These are phyloP conservation scores for Thermomyces lanuginosus DNA, from an alignment of 2,329 filamentous ascomycete genomes.

Conservation along the genomic window DNA sequence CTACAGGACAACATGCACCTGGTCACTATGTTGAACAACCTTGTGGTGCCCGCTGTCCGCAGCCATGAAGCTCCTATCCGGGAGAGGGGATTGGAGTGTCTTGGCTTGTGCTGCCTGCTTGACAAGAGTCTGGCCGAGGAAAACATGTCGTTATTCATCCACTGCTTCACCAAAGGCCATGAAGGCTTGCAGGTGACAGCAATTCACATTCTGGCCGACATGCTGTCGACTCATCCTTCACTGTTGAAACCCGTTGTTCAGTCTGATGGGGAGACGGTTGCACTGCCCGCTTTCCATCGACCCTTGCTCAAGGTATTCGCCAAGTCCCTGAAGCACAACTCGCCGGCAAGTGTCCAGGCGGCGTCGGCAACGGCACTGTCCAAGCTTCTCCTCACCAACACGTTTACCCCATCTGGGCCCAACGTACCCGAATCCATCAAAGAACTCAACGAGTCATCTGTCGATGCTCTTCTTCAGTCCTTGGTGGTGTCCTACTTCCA, in stretches of 20 bases:
- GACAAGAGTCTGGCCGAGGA: constrained; percentile 84
- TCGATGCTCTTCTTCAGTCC: constrained; percentile 62
- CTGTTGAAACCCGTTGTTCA: constrained; percentile 46
- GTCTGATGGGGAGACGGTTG: constrained; percentile 33
- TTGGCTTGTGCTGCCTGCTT: constrained; percentile 80
- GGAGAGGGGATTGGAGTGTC: constrained; percentile 73
- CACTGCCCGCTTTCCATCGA: constrained; percentile 34
- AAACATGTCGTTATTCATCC: constrained; percentile 83
- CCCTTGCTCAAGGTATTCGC: constrained; percentile 72
- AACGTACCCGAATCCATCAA: constrained; percentile 39
- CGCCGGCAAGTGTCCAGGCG: constrained; percentile 58
- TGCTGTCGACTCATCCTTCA: constrained; percentile 73
- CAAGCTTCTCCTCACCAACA: constrained; percentile 68
- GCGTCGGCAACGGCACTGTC: constrained; percentile 66
- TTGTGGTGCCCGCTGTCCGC: constrained; percentile 86
- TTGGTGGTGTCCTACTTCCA: constrained; percentile 81
- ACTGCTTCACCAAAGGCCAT: constrained; percentile 89
- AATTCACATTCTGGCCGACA: constrained; percentile 81
- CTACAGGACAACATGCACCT: constrained; percentile 78
- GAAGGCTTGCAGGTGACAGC: constrained; percentile 77
- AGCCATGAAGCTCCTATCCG: constrained; percentile 85
- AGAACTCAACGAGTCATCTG: constrained; percentile 38
- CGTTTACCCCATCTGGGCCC: constrained; percentile 37
- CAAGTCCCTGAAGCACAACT: constrained; percentile 58
- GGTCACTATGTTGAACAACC: constrained; percentile 95